phyloP scores from a whole-genome alignment of 1,284 basidiomycete species.

The Marasmius sp. region DNA sequence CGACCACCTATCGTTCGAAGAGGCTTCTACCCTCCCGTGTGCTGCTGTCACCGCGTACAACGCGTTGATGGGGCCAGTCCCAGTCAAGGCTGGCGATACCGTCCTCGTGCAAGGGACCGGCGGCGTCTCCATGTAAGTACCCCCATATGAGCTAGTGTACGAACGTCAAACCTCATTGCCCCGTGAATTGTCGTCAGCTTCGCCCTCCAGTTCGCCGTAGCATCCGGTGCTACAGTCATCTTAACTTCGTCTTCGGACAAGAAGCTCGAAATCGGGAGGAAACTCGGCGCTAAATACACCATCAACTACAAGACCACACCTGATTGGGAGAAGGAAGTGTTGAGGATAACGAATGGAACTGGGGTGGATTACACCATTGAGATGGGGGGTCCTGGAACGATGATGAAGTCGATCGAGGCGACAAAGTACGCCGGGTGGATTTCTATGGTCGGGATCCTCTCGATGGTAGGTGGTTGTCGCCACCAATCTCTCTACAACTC shows the following conservation, averaged over 20 bases:
- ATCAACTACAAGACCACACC: conserved; percentile 44
- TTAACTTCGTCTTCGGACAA: conserved; percentile 49
- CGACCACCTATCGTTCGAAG: conserved; percentile 33
- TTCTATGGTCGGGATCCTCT: too few relatives aligned
- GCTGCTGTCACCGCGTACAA: conserved; percentile 49
- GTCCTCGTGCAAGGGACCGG: conserved; percentile 50
- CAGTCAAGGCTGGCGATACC: conserved; percentile 36
- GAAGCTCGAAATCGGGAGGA: conserved; percentile 39
- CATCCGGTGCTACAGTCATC: conserved; percentile 47
- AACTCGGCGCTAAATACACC: conserved; percentile 36
- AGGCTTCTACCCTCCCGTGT: conserved; percentile 43
- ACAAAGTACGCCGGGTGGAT: too few relatives aligned
- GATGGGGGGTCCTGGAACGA: too few relatives aligned
- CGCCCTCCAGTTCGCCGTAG: conserved; percentile 32
- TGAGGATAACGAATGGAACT: too few relatives aligned
- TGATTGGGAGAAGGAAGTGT: too few relatives aligned
- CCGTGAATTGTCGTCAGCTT: neutral
- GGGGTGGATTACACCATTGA: too few relatives aligned
- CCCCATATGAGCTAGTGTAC: neutral
- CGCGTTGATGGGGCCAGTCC: conserved; percentile 36
- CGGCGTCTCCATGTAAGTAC: conserved; percentile 43
- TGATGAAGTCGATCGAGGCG: too few relatives aligned
- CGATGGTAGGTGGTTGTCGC: too few relatives aligned
- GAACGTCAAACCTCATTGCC: neutral
- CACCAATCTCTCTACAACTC: too few relatives aligned